Base-by-base conservation (phyloP, 2,329 filamentous ascomycete species). In the Elsinoe perseae region DNA sequence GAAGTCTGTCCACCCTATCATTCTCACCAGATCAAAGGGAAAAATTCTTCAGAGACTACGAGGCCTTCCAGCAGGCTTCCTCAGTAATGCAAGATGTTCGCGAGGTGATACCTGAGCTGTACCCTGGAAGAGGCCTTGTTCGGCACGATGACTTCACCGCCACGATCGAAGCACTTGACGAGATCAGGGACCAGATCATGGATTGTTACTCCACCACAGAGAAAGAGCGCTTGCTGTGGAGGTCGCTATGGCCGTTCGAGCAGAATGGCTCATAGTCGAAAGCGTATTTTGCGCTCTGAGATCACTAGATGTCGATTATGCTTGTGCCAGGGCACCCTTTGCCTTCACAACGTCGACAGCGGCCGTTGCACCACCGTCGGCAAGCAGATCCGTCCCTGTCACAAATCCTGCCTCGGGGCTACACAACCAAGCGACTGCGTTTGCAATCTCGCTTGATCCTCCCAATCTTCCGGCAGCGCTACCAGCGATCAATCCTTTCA, bases 91-190 rank as follows among this genome's bases (percentile, higher is more conserved):
- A 36, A 16, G 53, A 30, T 14, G 53, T 58, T 3, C 50, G 50
- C 12, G 5, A 9, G 1, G 25, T 44, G 12, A 28, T 58, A 18
- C 36, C 48, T 14, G 50, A 54, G 9, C 40, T 57, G 7, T 57
- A 27, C n/a, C 56, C 56, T 20, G 56, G 42, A 12, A 32, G 50
- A 32, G 56, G 56, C 12, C 21, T 54, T 25, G 48, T 57, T n/a
- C 16, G 25, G 18, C 38, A 14, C 23, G 56, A 36, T 18, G 21
- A 57, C 30, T 42, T 38, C 21, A 21, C 34, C 23, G 36, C 21
- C 18, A 36, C 56, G 16, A 25, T 57, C n/a, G 43, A 50, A 23
- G 27, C 27, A 9, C 16, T 56, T 20, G n/a, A 40, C 7, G 30
- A 38, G 5, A 21, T 53, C 14, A 34, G 30, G 16, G 48, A 25